These are phyloP conservation scores for Phytophthora colocasiae DNA, from an alignment of 352 stramenopile genomes.

Conservation along the genomic window DNA sequence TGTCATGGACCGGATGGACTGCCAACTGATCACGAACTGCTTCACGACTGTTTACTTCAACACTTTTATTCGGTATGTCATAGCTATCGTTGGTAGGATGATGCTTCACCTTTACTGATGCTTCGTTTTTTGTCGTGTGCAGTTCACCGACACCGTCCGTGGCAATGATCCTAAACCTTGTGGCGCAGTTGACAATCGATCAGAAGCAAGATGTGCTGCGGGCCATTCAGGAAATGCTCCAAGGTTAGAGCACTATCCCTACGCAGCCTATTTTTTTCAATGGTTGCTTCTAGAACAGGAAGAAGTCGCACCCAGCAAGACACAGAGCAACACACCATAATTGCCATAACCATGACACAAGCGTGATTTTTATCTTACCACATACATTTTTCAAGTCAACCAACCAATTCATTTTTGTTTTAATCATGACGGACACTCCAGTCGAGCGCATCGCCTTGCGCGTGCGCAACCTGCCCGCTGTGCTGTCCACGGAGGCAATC, in stretches of 20 bases:
- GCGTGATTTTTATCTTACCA: background rate
- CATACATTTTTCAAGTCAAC: slow-evolving; percentile 22
- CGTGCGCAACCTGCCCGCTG: slow-evolving; percentile 65
- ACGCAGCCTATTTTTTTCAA: slow-evolving; percentile 7
- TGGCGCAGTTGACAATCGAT: slow-evolving; percentile 64
- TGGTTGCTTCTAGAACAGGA: slow-evolving; percentile 27
- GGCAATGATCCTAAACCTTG: slow-evolving; percentile 78
- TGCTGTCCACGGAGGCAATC: slow-evolving; percentile 63
- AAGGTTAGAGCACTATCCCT: slow-evolving; percentile 33
- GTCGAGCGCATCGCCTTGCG: slow-evolving; percentile 47
- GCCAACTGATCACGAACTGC: slow-evolving; percentile 95
- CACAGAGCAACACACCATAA: slow-evolving; percentile 8
- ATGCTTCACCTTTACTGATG: background rate
- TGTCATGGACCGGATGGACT: slow-evolving; percentile 98
- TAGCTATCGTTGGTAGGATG: background rate
- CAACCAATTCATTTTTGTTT: slow-evolving; percentile 15
- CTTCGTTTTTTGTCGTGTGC: slow-evolving; percentile 3
- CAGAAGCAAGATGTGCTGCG: slow-evolving; percentile 78
- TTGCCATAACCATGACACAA: slow-evolving; percentile 5
- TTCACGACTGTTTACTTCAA: slow-evolving; percentile 98
- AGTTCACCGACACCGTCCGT: slow-evolving; percentile 73
- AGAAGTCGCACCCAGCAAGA: slow-evolving; percentile 5
- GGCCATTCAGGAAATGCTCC: slow-evolving; percentile 68
- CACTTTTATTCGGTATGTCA: slow-evolving; percentile 93
- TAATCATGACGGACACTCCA: background rate